A percentile compares a stretch with the other conserved stretches of the same genome.
Conservation (phyloP, 1,139 yeast species). For the Geotrichum aggregatum region DNA sequence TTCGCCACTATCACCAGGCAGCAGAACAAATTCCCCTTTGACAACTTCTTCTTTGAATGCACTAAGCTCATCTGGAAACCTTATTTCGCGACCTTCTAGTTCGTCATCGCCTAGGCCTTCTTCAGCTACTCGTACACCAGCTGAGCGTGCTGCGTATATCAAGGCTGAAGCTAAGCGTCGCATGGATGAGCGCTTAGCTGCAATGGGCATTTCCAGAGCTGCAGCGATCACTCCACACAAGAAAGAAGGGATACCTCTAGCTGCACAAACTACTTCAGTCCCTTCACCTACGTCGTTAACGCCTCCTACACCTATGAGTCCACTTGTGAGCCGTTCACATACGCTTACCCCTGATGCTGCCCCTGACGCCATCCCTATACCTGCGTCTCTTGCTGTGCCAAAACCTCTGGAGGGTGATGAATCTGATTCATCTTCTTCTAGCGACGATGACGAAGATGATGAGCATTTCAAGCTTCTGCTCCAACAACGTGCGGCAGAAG, state of each 20-base stretch:
- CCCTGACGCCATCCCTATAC: conserved; percentile 11
- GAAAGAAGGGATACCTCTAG: conserved; percentile 13
- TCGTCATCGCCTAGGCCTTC: conserved; percentile 24
- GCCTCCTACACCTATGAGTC: conserved; percentile 19
- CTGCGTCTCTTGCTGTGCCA: conserved; percentile 10
- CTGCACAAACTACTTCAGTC: conserved; percentile 18
- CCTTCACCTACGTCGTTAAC: conserved; percentile 20
- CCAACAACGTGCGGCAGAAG: conserved; percentile 44
- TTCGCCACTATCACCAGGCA: neutral
- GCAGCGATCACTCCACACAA: conserved; percentile 23
- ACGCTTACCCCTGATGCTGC: conserved; percentile 13
- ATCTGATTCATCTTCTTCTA: conserved; percentile 34
- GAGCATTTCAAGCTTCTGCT: conserved; percentile 48
- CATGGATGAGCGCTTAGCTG: conserved; percentile 86
- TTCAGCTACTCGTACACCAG: conserved; percentile 36
- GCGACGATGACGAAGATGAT: conserved; percentile 42
- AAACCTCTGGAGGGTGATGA: conserved; percentile 10
- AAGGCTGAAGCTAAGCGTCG: conserved; percentile 88
- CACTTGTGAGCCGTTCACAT: conserved; percentile 14
- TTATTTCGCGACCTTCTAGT: conserved; percentile 11
- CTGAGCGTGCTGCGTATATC: conserved; percentile 74
- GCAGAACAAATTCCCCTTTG: conserved; percentile 14
- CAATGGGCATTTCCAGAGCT: conserved; percentile 60
- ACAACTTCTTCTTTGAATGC: neutral
- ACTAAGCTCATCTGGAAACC: conserved; percentile 10